Conservation (phyloP, 2,329 filamentous ascomycete species). For the Penicillium frequentans region DNA sequence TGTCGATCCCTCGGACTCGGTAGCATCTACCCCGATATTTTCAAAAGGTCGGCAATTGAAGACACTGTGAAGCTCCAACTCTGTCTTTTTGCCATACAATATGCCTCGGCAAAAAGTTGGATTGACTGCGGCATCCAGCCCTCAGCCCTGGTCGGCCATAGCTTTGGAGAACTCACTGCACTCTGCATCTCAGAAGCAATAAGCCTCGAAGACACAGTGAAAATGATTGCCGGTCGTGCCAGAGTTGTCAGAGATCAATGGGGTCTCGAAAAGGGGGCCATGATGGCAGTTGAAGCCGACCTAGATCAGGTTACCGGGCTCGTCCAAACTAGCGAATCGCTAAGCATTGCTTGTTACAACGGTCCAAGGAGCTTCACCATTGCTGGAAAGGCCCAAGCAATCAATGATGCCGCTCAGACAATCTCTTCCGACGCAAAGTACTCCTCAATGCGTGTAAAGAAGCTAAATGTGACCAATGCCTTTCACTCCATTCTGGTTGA, state of each 20-base stretch:
- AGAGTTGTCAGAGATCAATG: slow-evolving; percentile 20
- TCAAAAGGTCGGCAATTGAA: no score
- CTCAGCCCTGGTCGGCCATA: slow-evolving; percentile 36
- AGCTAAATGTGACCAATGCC: no score
- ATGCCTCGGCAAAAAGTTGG: slow-evolving; percentile 38
- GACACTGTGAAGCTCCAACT: no score
- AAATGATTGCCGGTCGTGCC: slow-evolving; percentile 18
- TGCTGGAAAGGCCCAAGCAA: slow-evolving; percentile 19
- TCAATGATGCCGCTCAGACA: background rate
- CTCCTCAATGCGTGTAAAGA: no score
- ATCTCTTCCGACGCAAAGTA: no score
- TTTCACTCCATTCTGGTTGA: no score
- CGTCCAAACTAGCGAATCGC: slow-evolving; percentile 20
- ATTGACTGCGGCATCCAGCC: slow-evolving; percentile 37
- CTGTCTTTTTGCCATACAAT: slow-evolving; percentile 24
- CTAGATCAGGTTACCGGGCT: background rate
- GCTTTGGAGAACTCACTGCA: slow-evolving; percentile 41
- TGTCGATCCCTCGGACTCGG: no score
- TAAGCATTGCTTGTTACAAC: slow-evolving; percentile 51
- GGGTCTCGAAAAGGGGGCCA: slow-evolving; percentile 33
- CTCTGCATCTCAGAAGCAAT: slow-evolving; percentile 34
- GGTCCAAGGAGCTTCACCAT: slow-evolving; percentile 46
- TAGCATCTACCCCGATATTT: no score
- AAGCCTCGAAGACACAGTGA: slow-evolving; percentile 13
- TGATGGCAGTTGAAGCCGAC: slow-evolving; percentile 38